Evolutionary conservation across 2,329 filamentous ascomycete genomes (phyloP).

Genomic region (Ramularia collo-cygni): DNA sequence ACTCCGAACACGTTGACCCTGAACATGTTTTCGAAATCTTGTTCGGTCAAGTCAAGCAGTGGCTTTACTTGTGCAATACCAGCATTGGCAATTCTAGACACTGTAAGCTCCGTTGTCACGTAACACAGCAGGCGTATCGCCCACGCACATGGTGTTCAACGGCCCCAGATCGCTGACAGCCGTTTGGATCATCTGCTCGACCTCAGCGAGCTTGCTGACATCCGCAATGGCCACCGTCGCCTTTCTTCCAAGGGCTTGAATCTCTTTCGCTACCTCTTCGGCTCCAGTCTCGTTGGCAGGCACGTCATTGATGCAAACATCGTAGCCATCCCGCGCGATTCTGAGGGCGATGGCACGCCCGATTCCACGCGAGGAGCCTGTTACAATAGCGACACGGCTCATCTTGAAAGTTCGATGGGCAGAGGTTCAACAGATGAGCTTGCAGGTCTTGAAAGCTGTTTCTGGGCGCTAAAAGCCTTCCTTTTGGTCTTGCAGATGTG

Average conservation of each 20-base stretch:
- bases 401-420: too few relatives aligned
- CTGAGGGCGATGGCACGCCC: constrained; percentile 58
- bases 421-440: too few relatives aligned
- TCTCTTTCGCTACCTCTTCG: constrained; percentile 48
- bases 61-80: constrained; percentile 54
- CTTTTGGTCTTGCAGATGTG: background rate
- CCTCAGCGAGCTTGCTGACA: constrained; percentile 51
- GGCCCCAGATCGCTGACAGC: constrained; percentile 50
- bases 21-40: constrained; percentile 55
- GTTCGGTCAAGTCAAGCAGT: constrained; percentile 50
- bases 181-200: constrained; percentile 46
- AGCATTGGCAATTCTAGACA: constrained; percentile 50
- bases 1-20: constrained; percentile 59
- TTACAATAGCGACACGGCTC: constrained; percentile 29
- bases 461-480: too few relatives aligned
- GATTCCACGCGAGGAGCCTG: constrained; percentile 32
- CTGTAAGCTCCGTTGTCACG: background rate
- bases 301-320: constrained; percentile 60
- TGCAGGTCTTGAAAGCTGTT: background rate
- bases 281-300: constrained; percentile 46
- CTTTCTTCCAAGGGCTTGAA: constrained; percentile 41
- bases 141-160: constrained; percentile 38
- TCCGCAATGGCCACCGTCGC: constrained; percentile 54
- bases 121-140: background rate
- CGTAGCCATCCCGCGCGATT: constrained; percentile 58